Base-by-base conservation (phyloP, 352 stramenopile species). In the Globisporangium nunn region DNA sequence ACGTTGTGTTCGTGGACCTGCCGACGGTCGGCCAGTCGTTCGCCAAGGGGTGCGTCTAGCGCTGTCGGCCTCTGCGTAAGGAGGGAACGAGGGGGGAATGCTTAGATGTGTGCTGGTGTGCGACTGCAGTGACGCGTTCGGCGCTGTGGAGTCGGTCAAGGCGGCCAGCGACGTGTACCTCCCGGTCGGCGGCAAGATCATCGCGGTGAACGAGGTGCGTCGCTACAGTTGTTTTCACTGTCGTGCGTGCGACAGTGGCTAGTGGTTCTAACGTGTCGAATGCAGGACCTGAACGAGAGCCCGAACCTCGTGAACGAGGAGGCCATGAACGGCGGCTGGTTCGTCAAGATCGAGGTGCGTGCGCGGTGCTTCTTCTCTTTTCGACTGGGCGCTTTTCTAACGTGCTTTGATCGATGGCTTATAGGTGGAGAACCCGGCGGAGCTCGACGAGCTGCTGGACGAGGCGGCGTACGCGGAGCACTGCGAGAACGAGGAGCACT, bases 101-200 rank as follows among this genome's bases (percentile, higher is more conserved):
- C 12, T 15, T 4, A 6, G 29, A 15, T 2, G 28, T 52, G 47
- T 52, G 49, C 14, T 4, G 29, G 15, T 28, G n/a, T 29, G 43
- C 3, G n/a, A 6, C 18, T 11, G 18, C 52, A 97, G 87, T 45
- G 87, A 98, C 35, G 69, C 75, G 35, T 99, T 99, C 70, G 96
- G 94, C 59, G 94, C 90, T 45, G 96, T 99, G 4, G 97, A 99
- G 78, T 99, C 96, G 30, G 96, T 99, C 51, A 99, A 99, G 85
- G 96, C 96, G 49, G 96, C 97, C 29, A 98, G 86, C 31, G 97
- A 99, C 59, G 91, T 99, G 54, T 99, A 99, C 76, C 75, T 83
- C 43, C 96, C 96, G 41, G 90, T 97, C 23, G 72, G 73, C 46
- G 96, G 97, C 60, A 97, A 82, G 44, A 80, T 99, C 41, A 63